These are phyloP conservation scores for Cyclocybe cylindracea DNA, from an alignment of 768 basidiomycete genomes.

Conservation along the genomic window DNA sequence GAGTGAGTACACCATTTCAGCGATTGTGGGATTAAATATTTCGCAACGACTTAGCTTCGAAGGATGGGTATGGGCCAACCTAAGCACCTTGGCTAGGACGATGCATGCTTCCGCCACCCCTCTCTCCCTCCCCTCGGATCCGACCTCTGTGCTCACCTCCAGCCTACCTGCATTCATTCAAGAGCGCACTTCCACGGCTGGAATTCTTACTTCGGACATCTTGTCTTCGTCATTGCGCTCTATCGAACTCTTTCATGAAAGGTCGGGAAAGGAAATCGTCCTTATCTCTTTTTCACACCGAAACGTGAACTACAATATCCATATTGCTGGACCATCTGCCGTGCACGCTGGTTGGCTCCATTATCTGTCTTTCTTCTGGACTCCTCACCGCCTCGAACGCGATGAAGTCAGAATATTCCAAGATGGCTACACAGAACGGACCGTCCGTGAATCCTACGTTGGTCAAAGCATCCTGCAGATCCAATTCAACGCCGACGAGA, in stretches of 20 bases:
- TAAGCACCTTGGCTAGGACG: neutral
- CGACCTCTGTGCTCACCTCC: neutral
- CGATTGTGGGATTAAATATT: neutral
- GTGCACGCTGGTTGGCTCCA: neutral
- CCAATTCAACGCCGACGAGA: neutral
- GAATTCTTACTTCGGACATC: neutral
- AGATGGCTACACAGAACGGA: neutral
- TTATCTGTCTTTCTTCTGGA: neutral
- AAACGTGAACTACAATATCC: neutral
- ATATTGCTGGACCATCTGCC: neutral
- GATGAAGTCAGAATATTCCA: neutral
- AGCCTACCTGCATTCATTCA: neutral
- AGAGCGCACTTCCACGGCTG: neutral
- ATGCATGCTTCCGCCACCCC: neutral
- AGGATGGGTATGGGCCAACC: neutral
- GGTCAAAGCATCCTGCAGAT: neutral
- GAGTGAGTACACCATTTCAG: neutral
- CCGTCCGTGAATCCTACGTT: neutral
- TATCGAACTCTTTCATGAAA: neutral
- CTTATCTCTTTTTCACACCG: neutral
- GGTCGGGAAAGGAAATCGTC: neutral
- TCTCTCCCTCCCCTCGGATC: neutral
- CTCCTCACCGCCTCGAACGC: neutral
- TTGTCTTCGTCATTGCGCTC: neutral
- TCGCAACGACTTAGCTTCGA: neutral